Base-by-base conservation (phyloP, 2,329 filamentous ascomycete genomes). In the Talaromyces sp. region DNA sequence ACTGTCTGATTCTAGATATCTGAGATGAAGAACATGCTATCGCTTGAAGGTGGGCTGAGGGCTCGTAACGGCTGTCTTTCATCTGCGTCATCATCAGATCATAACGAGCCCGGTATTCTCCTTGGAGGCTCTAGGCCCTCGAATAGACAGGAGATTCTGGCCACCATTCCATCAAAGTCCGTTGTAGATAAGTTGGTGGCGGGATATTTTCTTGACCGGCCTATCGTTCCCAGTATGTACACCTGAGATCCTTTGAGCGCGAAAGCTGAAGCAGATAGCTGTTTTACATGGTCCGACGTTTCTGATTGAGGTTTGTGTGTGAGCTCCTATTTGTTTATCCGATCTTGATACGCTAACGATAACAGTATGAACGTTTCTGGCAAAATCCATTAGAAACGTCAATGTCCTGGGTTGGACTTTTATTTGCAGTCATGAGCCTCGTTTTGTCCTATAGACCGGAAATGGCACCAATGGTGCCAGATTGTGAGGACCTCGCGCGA, bases 321-420 rank as follows among this genome's bases (percentile, higher is more conserved):
- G 28, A 21, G 16, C 6, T 31, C 8, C 18, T n/a, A 21, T 35
- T 28, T 35, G 3, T 18, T 18, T 33, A 28, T 52, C 8, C 5
- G n/a, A 5, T 21, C 8, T 11, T 18, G 18, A n/a, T 33, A 21
- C 8, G 8, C 58, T 60, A 12, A 60, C 16, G n/a, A 31, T 18
- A 16, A 28, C 6, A 60, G 58, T 60, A 60, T 25, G 58, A 60
- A 28, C 14, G 33, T 16, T 60, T 60, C 35, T 60, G 58, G 58
- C 35, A 60, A 28, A 35, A 54, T 37, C 58, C 58, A 2, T 25
- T 42, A 12, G 58, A 23, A 8, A 60, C 58, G 8, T 7, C 58
- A 18, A 28, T 54, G 28, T 7, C 35, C 16, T 60, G 58, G 58
- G 25, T 60, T 33, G 58, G 58, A 0, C 46, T 60, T 16, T 9